Evolutionary conservation across 106 monocot species (phyloP).

Genomic region (Dioscorea dumetorum): DNA sequence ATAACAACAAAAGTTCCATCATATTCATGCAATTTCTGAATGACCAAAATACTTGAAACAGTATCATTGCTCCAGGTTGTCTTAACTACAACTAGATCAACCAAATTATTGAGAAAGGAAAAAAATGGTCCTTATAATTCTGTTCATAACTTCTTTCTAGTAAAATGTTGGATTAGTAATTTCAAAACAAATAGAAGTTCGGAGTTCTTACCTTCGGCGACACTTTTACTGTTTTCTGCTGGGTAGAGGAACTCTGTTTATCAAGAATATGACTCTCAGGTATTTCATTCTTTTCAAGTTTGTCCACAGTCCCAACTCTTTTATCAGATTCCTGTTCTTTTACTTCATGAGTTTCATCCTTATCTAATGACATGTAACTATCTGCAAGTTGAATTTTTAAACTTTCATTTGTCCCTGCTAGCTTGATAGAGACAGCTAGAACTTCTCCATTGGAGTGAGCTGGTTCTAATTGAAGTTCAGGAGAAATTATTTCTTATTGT

Average conservation of each 20-base stretch:
- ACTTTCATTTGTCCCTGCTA: constrained; percentile 1
- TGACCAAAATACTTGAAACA: no score
- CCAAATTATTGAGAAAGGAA: not conserved
- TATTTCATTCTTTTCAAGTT: constrained; percentile 11
- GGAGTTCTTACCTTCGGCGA: constrained; percentile 26
- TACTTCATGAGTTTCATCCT: constrained; percentile 2
- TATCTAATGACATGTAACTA: constrained; percentile 1
- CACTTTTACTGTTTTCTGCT: constrained; percentile 27
- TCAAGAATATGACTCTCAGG: constrained; percentile 13
- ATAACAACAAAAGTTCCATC: no score
- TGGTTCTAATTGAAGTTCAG: not conserved
- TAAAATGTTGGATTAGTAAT: not conserved
- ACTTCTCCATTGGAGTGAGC: not conserved
- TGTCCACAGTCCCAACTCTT: not conserved
- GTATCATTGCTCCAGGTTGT: not conserved
- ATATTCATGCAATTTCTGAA: no score
- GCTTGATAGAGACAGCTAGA: not conserved
- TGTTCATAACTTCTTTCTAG: not conserved
- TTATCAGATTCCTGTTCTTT: constrained; percentile 18
- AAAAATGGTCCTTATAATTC: not conserved
- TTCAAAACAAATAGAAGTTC: not conserved
- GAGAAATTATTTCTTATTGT: constrained; percentile 11
- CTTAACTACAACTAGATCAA: not conserved
- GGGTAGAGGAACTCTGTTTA: constrained; percentile 11
- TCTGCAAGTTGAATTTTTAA: constrained; percentile 6